Base-by-base conservation (phyloP, 495 filamentous ascomycete species). In the Annulohypoxylon stygium region DNA sequence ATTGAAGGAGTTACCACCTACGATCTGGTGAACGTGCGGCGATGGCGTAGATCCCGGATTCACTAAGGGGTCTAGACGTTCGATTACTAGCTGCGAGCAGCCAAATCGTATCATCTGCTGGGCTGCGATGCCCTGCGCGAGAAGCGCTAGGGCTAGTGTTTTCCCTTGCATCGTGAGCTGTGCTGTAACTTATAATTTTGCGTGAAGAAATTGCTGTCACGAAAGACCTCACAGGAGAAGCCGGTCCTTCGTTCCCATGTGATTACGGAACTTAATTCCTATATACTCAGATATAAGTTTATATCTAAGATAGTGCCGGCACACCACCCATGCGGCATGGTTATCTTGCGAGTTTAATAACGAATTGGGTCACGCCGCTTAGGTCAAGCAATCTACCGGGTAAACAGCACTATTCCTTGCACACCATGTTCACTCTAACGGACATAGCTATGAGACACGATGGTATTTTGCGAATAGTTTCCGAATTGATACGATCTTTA, bases 101-200 rank as follows among this genome's bases (percentile, higher is more conserved):
- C 75, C 75, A 55, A 83, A 83, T n/a, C 81, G 80, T 33, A 83
- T 79, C 76, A 80, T 79, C 64, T 76, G 74, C 59, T 81, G 79
- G 12, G 75, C 69, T 2, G 60, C 63, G 23, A 53, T 69, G 26
- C 23, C 54, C 20, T 74, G 75, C 67, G 67, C 71, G 8, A 79
- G 66, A 4, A 76, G 70, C 58, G 65, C 55, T 0, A 61, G 53
- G 48, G 66, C 48, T 12, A 78, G 47, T 36, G 59, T 30, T 36
- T 67, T 79, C 77, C 64, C 75, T 41, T 78, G 68, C 77, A 79
- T 79, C 64, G 53, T 77, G 67, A 30, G 25, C 11, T 43, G 37
- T 37, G 23, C 45, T n/a, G n/a, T 67, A 33, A 25, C 58, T 45
- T 14, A 25, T 26, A 23, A 55, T 8, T 47, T 16, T 11, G 65